These are phyloP conservation scores for Zizania latifolia DNA, from an alignment of 176 grass and related monocot species.

Conservation along the genomic window DNA sequence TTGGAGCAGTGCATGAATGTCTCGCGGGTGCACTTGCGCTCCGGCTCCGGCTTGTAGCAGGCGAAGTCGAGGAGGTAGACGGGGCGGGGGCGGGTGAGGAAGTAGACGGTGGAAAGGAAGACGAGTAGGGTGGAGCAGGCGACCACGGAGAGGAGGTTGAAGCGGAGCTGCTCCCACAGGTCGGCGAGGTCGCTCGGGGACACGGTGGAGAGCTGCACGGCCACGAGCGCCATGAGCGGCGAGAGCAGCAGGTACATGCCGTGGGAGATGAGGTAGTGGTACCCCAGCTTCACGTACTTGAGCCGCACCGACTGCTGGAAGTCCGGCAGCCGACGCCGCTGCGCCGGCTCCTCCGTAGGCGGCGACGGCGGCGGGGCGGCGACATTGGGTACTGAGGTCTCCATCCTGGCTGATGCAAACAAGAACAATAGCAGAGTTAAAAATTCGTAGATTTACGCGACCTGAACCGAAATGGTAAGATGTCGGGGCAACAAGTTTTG, in stretches of 20 bases:
- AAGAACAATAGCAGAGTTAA: not conserved
- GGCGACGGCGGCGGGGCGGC: not conserved
- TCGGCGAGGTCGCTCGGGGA: constrained; percentile 48
- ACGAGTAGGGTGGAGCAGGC: constrained; percentile 83
- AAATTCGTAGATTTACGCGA: not conserved
- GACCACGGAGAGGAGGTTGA: constrained; percentile 68
- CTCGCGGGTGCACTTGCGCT: constrained; percentile 74
- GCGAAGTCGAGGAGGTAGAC: constrained; percentile 89
- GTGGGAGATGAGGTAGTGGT: constrained; percentile 95
- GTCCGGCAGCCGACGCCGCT: constrained; percentile 52
- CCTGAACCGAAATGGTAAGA: constrained; percentile 13
- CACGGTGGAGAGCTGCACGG: constrained; percentile 73
- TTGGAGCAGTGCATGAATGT: constrained; percentile 73
- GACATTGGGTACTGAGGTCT: constrained; percentile 27
- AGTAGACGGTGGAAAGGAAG: constrained; percentile 92
- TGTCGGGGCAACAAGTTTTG: constrained; percentile 12
- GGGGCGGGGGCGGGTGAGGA: constrained; percentile 78
- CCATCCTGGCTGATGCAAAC: constrained; percentile 14
- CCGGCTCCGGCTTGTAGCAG: constrained; percentile 81
- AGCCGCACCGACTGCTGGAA: constrained; percentile 93
- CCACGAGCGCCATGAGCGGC: constrained; percentile 62
- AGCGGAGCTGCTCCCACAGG: constrained; percentile 71
- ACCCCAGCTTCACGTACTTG: constrained; percentile 96
- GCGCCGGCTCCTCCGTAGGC: not conserved
- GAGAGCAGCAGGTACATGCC: constrained; percentile 83